Conservation (phyloP, 2,329 filamentous ascomycete species). For the Emericellopsis cladophorae region DNA sequence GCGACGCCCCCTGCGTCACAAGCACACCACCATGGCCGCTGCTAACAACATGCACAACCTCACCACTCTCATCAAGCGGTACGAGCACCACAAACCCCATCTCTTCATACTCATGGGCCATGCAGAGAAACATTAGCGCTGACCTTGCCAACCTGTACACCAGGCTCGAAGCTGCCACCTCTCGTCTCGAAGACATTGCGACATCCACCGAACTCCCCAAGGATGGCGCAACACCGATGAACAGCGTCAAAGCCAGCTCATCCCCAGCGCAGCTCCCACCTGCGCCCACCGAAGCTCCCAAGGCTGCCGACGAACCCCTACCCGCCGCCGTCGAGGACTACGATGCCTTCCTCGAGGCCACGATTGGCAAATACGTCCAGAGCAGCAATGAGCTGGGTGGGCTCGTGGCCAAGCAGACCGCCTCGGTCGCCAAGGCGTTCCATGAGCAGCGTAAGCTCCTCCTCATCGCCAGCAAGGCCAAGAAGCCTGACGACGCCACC, state of each 20-base stretch:
- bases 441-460: constrained; percentile 78
- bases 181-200: constrained; percentile 91
- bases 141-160: constrained; percentile 2
- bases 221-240: constrained; percentile 26
- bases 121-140: too few relatives aligned
- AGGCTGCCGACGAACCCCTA: constrained; percentile 39
- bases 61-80: constrained; percentile 97
- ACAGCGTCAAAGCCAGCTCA: constrained; percentile 19
- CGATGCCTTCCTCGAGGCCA: constrained; percentile 60
- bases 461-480: constrained; percentile 77
- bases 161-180: constrained; percentile 95
- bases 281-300: constrained; percentile 21
- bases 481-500: constrained; percentile 68
- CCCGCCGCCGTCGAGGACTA: constrained; percentile 80
- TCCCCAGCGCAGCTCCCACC: constrained; percentile 12
- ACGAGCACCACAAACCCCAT: constrained; percentile 10
- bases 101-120: not conserved
- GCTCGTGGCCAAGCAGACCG: constrained; percentile 63
- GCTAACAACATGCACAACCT: constrained; percentile 88
- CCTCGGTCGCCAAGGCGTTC: constrained; percentile 52
- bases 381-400: constrained; percentile 69
- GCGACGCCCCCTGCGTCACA: not conserved
- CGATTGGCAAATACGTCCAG: constrained; percentile 67
- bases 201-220: constrained; percentile 54
- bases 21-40: constrained; percentile 45